phyloP scores from a whole-genome alignment of 345 rosid genomes.

The Euphorbia pulcherrima region DNA sequence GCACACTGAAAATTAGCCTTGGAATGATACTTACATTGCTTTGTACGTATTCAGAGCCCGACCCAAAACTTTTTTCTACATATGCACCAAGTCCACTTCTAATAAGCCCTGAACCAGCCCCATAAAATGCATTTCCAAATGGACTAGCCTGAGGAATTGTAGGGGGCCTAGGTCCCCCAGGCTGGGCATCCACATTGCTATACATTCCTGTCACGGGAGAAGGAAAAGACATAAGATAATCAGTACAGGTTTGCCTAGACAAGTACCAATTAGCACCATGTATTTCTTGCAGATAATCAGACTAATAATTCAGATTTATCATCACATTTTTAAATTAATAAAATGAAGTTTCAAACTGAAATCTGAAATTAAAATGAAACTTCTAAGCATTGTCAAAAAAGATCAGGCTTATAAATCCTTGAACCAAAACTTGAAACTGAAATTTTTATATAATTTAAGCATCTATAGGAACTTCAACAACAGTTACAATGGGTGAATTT shows the following conservation, averaged over 20 bases:
- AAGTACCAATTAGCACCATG: not conserved
- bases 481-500: not conserved
- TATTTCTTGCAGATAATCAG: not conserved
- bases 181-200: conserved; percentile 58
- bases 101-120: conserved; percentile 92
- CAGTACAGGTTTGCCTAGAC: not conserved
- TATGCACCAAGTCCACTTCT: conserved; percentile 89
- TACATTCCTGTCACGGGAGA: conserved; percentile 55
- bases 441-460: not conserved
- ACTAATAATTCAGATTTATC: not conserved
- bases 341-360: not conserved
- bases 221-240: not conserved
- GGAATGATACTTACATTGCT: conserved; percentile 72
- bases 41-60: conserved; percentile 96
- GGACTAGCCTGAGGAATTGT: conserved; percentile 70
- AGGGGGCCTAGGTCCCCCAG: conserved; percentile 68
- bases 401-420: not conserved
- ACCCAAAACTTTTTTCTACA: conserved; percentile 83
- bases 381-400: not conserved
- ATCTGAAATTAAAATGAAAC: not conserved
- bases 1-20: not conserved
- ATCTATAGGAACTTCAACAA: not conserved
- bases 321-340: not conserved
- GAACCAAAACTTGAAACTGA: not conserved
- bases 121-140: conserved; percentile 81